These are phyloP conservation scores for Amauroascus verrucosus DNA, from an alignment of 2,329 filamentous ascomycete species.

Conservation along the genomic window DNA sequence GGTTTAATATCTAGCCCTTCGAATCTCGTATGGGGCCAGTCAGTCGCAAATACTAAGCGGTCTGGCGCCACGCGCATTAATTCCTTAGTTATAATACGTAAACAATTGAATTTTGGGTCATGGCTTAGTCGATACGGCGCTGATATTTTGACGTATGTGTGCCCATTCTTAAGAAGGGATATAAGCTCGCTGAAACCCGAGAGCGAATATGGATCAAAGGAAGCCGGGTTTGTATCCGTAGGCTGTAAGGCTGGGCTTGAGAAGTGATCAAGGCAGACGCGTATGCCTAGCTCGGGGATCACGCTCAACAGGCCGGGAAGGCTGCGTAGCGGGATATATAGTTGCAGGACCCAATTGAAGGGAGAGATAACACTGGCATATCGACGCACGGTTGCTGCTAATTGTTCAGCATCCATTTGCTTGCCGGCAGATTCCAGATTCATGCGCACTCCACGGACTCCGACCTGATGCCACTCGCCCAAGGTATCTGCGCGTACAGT, in stretches of 20 bases:
- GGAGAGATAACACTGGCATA: constrained; percentile 45
- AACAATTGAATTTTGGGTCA: constrained; percentile 35
- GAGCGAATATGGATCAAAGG: constrained; percentile 37
- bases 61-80: constrained; percentile 39
- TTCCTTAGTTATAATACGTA: constrained; percentile 42
- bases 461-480: constrained; percentile 45
- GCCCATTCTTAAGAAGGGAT: constrained; percentile 38
- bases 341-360: constrained; percentile 48
- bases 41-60: constrained; percentile 49
- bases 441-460: constrained; percentile 50
- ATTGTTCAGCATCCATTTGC: constrained; percentile 31
- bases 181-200: constrained; percentile 43
- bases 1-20: constrained; percentile 47
- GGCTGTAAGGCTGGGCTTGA: constrained; percentile 39
- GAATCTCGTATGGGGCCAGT: constrained; percentile 56
- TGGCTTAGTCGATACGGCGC: constrained; percentile 48
- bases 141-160: constrained; percentile 50
- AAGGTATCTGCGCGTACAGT: constrained; percentile 33
- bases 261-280: constrained; percentile 52
- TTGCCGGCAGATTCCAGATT: constrained; percentile 48
- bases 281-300: constrained; percentile 41
- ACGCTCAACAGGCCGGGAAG: constrained; percentile 42
- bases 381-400: constrained; percentile 35
- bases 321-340: constrained; percentile 47
- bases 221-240: constrained; percentile 14